Conservation (phyloP, 108 stramenopile genomes). For the Epithemia pelagica region DNA sequence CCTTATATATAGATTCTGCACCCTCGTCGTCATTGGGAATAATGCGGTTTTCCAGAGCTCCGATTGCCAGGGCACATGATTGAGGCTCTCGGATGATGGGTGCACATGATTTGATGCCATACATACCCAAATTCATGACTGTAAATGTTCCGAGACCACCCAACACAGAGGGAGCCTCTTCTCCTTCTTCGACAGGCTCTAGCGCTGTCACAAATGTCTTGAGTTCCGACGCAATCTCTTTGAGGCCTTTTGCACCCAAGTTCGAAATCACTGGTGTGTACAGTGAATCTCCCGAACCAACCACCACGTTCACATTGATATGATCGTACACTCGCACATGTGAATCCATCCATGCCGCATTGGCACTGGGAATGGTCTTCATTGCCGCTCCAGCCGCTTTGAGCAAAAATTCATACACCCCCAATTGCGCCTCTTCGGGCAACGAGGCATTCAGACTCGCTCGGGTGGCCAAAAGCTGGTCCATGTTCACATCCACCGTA, state of each 20-base stretch:
- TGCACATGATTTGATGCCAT: slow-evolving; percentile 94
- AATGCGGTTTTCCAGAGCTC: slow-evolving; percentile 81
- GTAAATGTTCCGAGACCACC: slow-evolving; percentile 85
- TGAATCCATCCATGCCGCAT: slow-evolving; percentile 59
- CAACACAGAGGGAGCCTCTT: slow-evolving; percentile 15
- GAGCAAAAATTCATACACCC: slow-evolving; percentile 97
- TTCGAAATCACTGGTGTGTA: slow-evolving; percentile 70
- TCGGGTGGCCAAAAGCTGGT: slow-evolving; percentile 79
- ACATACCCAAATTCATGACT: slow-evolving; percentile 98
- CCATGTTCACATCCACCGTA: slow-evolving; percentile 84
- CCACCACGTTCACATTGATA: slow-evolving; percentile 97
- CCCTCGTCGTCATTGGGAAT: slow-evolving; percentile 62
- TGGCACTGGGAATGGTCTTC: slow-evolving; percentile 93
- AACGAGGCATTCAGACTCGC: slow-evolving; percentile 46
- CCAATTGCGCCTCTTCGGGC: slow-evolving; percentile 67
- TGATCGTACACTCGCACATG: slow-evolving; percentile 50
- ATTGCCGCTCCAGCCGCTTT: slow-evolving; percentile 94
- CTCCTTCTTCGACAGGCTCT: slow-evolving; percentile 91
- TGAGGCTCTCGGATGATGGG: slow-evolving; percentile 99
- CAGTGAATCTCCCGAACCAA: slow-evolving; percentile 94
- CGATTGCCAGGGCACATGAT: slow-evolving; percentile 96
- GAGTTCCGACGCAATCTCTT: slow-evolving; percentile 80
- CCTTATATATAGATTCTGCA: slow-evolving; percentile 72
- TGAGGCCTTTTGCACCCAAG: slow-evolving; percentile 58
- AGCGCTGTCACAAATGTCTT: slow-evolving; percentile 73